These are phyloP conservation scores for Psilocybe mexicana DNA, from an alignment of 1,284 basidiomycete genomes.

Conservation along the genomic window DNA sequence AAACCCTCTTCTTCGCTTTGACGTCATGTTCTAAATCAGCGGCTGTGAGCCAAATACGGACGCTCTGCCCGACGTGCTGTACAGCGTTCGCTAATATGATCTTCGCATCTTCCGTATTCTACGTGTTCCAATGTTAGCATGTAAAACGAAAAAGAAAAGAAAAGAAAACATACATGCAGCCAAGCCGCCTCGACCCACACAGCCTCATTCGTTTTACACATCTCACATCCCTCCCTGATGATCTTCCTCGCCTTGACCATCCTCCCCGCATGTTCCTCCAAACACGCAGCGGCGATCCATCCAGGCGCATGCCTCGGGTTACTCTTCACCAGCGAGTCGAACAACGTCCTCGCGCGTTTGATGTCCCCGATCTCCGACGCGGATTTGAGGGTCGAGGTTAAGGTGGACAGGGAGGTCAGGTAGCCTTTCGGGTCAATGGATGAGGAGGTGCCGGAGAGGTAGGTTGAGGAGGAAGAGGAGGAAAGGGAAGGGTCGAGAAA, in stretches of 20 bases:
- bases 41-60: too few relatives aligned
- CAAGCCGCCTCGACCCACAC: slow-evolving; percentile 97
- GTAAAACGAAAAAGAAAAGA: too few relatives aligned
- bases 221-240: slow-evolving; percentile 93
- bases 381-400: slow-evolving; percentile 87
- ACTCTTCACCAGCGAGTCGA: slow-evolving; percentile 95
- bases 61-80: too few relatives aligned
- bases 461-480: slow-evolving; percentile 55
- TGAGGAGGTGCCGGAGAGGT: slow-evolving; percentile 67
- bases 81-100: too few relatives aligned
- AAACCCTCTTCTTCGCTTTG: too few relatives aligned
- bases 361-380: slow-evolving; percentile 98
- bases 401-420: slow-evolving; percentile 78
- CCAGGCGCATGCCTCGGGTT: slow-evolving; percentile 98
- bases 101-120: too few relatives aligned
- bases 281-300: slow-evolving; percentile 96
- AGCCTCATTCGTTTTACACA: slow-evolving; percentile 95
- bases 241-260: slow-evolving; percentile 95
- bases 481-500: slow-evolving; percentile 1
- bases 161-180: slow-evolving; percentile 75
- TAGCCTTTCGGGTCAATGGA: slow-evolving; percentile 97
- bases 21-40: too few relatives aligned
- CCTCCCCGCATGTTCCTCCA: slow-evolving; percentile 95
- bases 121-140: too few relatives aligned
- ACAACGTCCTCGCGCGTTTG: slow-evolving; percentile 93